Base-by-base conservation (phyloP, 768 basidiomycete species). In the Lentinula boryana region DNA sequence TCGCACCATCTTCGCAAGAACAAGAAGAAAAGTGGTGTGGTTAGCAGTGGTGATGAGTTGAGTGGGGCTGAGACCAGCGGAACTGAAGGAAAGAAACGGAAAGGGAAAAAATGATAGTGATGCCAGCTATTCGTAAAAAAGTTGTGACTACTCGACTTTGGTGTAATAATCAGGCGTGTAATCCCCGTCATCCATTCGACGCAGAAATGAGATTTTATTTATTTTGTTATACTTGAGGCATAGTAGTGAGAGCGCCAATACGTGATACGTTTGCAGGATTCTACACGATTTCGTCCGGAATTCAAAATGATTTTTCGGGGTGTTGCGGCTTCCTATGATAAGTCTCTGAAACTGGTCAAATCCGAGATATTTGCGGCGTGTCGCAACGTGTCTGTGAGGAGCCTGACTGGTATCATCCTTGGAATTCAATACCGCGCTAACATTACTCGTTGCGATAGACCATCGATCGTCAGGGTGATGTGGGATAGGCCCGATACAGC, bases 1-100 rank as follows among this genome's bases (percentile, higher is more conserved):
- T 88, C 89, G 65, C 89, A 92, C 68, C 92, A 93, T 67, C 76
- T 92, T 63, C 88, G 83, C 77, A 89, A 89, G 71, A 70, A 71
- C 40, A 84, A 81, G 65, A 79, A 80, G 63, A 79, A 79, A 68
- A 73, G 72, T 41, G 79, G 76, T 31, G 75, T 70, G 43, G 62
- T 76, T 21, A 77, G 76, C 38, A 85, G 84, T 60, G 89, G 83
- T 21, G 89, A 87, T 50, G 88, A 89, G 59, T 66, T 82, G 33
- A 90, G 88, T 60, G 84, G 81, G 18, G 82, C 75, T 3, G 89
- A 91, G 71, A 74, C 78, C 16, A 89, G 86, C 59, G 84, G 83
- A 2, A 69, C 81, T 23, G 89, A 90, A 62, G 76, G 74, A 21
- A 73, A 70, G 64, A 75, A 71, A 62, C 73, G 74, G 62, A 83